These are phyloP conservation scores for Ceratocystiopsis brevicomis DNA, from an alignment of 2,329 filamentous ascomycete genomes.

Conservation along the genomic window DNA sequence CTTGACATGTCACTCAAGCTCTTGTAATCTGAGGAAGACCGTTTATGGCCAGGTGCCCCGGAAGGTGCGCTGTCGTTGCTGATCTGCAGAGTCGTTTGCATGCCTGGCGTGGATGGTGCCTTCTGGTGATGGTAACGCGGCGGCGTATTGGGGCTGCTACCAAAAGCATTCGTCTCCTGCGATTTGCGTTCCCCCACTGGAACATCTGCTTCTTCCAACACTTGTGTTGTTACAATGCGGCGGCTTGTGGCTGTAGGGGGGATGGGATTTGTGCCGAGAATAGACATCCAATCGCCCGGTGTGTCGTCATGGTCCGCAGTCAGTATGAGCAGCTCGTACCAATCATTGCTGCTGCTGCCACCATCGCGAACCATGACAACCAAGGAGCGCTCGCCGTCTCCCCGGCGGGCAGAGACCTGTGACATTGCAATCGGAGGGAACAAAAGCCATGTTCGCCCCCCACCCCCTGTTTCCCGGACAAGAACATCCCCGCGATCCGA, in stretches of 20 bases:
- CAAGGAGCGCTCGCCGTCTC: slow-evolving; percentile 50
- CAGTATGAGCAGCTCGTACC: slow-evolving; percentile 72
- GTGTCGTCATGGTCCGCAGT: slow-evolving; percentile 58
- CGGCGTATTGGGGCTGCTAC: slow-evolving; percentile 5
- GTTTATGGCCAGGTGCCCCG: neutral
- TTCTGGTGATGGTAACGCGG: slow-evolving; percentile 14
- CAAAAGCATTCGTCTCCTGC: no score
- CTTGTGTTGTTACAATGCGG: slow-evolving; percentile 7
- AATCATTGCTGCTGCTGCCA: slow-evolving; percentile 41
- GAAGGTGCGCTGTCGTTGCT: slow-evolving; percentile 8
- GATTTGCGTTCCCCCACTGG: slow-evolving; percentile 21
- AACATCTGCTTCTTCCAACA: slow-evolving; percentile 13
- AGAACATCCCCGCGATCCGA: slow-evolving; percentile 66
- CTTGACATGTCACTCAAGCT: slow-evolving; percentile 10
- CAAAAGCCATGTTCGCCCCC: slow-evolving; percentile 56
- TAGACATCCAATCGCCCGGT: slow-evolving; percentile 69
- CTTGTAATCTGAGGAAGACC: neutral
- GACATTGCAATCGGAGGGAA: slow-evolving; percentile 70
- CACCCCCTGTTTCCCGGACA: slow-evolving; percentile 68
- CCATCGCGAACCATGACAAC: slow-evolving; percentile 60
- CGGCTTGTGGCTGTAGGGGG: slow-evolving; percentile 9
- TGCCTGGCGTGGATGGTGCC: slow-evolving; percentile 7
- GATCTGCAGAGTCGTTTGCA: neutral
- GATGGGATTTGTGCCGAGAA: slow-evolving; percentile 41
- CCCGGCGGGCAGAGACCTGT: slow-evolving; percentile 61